phyloP scores from a whole-genome alignment of 768 basidiomycete species.

The Boletus pseudo-olivaceus region DNA sequence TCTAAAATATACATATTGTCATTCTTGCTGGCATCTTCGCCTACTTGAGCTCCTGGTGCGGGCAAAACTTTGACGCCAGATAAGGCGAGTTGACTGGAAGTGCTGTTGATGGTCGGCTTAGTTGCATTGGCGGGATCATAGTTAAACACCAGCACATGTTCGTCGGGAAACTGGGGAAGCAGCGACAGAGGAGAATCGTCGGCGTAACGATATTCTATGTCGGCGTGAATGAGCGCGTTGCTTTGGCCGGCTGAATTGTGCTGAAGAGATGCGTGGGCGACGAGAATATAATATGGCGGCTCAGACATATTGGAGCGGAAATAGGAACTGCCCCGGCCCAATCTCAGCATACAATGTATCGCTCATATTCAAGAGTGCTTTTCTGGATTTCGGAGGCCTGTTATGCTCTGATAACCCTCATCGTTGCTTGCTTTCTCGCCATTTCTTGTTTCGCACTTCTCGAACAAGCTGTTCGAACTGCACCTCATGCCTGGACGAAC shows the following conservation, averaged over 20 bases:
- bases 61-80: constrained; percentile 64
- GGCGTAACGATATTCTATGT: constrained; percentile 77
- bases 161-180: constrained; percentile 54
- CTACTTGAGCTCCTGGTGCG: constrained; percentile 67
- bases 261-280: constrained; percentile 52
- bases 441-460: constrained; percentile 65
- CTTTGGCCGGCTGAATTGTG: constrained; percentile 37
- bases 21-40: constrained; percentile 47
- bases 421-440: constrained; percentile 50
- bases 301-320: constrained; percentile 17
- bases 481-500: constrained; percentile 51
- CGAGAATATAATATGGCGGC: constrained; percentile 66
- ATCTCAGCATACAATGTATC: constrained; percentile 13
- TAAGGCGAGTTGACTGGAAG: constrained; percentile 45
- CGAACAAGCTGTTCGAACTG: constrained; percentile 68
- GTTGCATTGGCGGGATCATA: constrained; percentile 46
- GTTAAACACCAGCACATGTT: constrained; percentile 74
- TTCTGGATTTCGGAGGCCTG: constrained; percentile 51
- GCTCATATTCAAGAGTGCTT: constrained; percentile 37
- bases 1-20: constrained; percentile 76
- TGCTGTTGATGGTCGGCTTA: constrained; percentile 48
- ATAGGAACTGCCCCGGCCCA: neutral
- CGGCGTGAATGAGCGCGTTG: constrained; percentile 50
- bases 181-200: constrained; percentile 72
- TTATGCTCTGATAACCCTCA: constrained; percentile 51